Percentiles rank a stretch among this genome's conserved stretches.
These are phyloP conservation scores for Dichomitus squalens DNA, from an alignment of 1,284 basidiomycete species.

Conservation along the genomic window DNA sequence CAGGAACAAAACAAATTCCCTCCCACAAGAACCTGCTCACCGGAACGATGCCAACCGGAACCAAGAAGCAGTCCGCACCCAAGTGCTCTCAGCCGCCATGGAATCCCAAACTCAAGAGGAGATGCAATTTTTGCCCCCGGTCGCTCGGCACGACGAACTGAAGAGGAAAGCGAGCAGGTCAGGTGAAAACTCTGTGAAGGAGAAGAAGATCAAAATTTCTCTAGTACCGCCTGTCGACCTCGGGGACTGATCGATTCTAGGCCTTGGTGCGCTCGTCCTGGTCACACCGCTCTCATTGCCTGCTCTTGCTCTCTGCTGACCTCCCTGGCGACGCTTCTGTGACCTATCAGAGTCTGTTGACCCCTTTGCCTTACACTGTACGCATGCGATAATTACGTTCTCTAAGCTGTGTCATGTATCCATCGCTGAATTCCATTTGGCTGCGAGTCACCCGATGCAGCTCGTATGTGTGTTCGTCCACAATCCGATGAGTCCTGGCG, in stretches of 20 bases:
- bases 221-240: conserved; percentile 41
- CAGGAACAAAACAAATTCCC: conserved; percentile 6
- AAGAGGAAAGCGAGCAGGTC: conserved; percentile 34
- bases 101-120: conserved; percentile 59
- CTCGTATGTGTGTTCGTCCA: too few species aligned
- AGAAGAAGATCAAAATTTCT: conserved; percentile 45
- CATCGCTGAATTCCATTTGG: too few species aligned
- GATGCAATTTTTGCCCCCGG: conserved; percentile 36
- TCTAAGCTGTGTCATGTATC: too few species aligned
- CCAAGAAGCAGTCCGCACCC: not conserved
- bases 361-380: too few species aligned
- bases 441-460: too few species aligned
- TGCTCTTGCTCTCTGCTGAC: not conserved
- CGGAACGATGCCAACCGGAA: not conserved
- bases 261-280: not conserved
- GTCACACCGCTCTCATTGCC: not conserved
- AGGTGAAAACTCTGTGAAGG: conserved; percentile 15
- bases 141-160: conserved; percentile 6
- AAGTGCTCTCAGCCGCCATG: not conserved
- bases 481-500: not conserved
- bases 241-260: conserved; percentile 33
- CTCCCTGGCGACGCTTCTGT: not conserved
- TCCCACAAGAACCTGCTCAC: conserved; percentile 3
- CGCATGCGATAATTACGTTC: too few species aligned
- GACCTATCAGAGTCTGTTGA: too few species aligned